Base-by-base conservation (phyloP, 2,329 filamentous ascomycete species). In the Calonectria crousiana region DNA sequence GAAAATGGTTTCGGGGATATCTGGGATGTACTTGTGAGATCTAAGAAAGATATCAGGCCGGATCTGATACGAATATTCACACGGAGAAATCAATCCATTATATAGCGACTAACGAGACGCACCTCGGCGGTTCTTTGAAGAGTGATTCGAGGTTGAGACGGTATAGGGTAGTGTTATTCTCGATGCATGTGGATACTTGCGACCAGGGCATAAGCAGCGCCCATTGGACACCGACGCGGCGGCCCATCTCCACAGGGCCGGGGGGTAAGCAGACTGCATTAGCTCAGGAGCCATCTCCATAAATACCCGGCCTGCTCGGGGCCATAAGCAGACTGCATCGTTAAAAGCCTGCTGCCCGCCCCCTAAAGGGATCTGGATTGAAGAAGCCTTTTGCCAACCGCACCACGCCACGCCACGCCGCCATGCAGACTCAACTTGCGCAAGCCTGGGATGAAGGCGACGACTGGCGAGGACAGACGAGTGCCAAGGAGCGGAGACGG, bases 371-470 rank as follows among this genome's bases (percentile, higher is more conserved):
- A n/a, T n/a, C n/a, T n/a, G n/a, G n/a, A n/a, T n/a, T n/a, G n/a
- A n/a, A n/a, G n/a, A n/a, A n/a, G n/a, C n/a, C n/a, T n/a, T n/a
- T n/a, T n/a, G n/a, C n/a, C n/a, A n/a, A n/a, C n/a, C n/a, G n/a
- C n/a, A n/a, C n/a, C n/a, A n/a, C n/a, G n/a, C n/a, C n/a, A n/a
- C n/a, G n/a, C n/a, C n/a, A n/a, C n/a, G n/a, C n/a, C n/a, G n/a
- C n/a, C 20, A 72, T 73, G 71, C 11, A 44, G 13, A 30, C 66
- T 49, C 49, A 73, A n/a, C 47, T 73, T 2, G 14, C 67, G 13
- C 66, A 73, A 41, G 71, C 26, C 20, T 73, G 71, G 56, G 71
- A 73, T 6, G 18, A 38, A 6, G 67, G 36, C 2, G 71, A 70
- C 34, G 71, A 70, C 36, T 73, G 71, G 71, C 44, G 32, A 6